These are phyloP conservation scores for Termitomyces sp. DNA, from an alignment of 768 basidiomycete genomes.

Conservation along the genomic window DNA sequence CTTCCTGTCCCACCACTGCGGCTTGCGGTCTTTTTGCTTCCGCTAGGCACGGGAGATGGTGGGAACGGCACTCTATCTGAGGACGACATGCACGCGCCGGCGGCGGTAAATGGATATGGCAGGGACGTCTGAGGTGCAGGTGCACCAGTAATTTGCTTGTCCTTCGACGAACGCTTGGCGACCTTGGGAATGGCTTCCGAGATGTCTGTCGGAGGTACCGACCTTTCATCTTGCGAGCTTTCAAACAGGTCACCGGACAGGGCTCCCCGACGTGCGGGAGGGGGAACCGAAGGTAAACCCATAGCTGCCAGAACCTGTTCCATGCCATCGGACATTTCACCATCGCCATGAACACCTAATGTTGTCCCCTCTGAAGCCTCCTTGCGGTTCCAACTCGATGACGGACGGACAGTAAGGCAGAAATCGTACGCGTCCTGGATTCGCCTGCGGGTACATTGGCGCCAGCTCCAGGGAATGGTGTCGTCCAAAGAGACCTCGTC, in stretches of 20 bases:
- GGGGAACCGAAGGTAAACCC: slow-evolving; percentile 49
- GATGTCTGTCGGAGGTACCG: slow-evolving; percentile 17
- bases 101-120: slow-evolving; percentile 72
- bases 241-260: slow-evolving; percentile 67
- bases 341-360: slow-evolving; percentile 20
- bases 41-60: slow-evolving; percentile 48
- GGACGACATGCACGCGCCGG: slow-evolving; percentile 59
- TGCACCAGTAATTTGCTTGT: slow-evolving; percentile 34
- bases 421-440: slow-evolving; percentile 82
- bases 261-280: slow-evolving; percentile 56
- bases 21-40: slow-evolving; percentile 20
- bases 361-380: slow-evolving; percentile 29
- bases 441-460: slow-evolving; percentile 64
- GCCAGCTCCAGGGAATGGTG: slow-evolving; percentile 78
- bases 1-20: slow-evolving; percentile 17
- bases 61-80: slow-evolving; percentile 74
- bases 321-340: slow-evolving; percentile 46
- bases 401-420: slow-evolving; percentile 47
- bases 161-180: slow-evolving; percentile 45
- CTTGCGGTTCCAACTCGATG: slow-evolving; percentile 33
- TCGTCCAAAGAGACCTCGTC: slow-evolving; percentile 49
- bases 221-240: slow-evolving; percentile 36
- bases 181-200: slow-evolving; percentile 44
- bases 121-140: slow-evolving; percentile 45
- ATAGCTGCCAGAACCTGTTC: slow-evolving; percentile 60